Conservation (phyloP, 2,329 filamentous ascomycete species). For the Colletotrichum sidae region DNA sequence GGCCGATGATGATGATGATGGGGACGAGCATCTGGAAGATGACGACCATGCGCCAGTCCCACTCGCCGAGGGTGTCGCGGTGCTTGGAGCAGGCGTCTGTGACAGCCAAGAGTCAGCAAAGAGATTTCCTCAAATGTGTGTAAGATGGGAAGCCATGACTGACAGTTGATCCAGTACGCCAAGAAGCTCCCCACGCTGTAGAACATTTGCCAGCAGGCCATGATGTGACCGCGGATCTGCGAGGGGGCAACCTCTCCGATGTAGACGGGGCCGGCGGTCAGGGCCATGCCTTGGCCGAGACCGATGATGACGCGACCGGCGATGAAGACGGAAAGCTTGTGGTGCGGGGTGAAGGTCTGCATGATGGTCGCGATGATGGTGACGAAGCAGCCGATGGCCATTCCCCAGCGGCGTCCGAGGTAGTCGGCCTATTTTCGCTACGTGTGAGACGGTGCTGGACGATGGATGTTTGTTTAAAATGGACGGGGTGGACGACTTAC, state of each 20-base stretch:
- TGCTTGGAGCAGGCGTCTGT: constrained; percentile 66
- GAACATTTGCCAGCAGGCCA: constrained; percentile 76
- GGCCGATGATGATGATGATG: constrained; percentile 67
- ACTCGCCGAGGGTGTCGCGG: constrained; percentile 68
- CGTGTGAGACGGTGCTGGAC: neutral
- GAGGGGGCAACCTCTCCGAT: constrained; percentile 38
- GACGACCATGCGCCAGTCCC: constrained; percentile 80
- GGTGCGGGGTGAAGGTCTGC: constrained; percentile 72
- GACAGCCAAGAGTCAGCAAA: neutral
- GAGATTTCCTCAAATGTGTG: neutral
- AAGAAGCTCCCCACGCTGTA: constrained; percentile 71
- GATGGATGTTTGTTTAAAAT: neutral
- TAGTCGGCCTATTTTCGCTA: constrained; percentile 58
- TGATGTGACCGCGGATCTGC: constrained; percentile 66
- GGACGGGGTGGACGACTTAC: constrained; percentile 45
- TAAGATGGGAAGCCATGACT: neutral
- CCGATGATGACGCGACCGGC: constrained; percentile 76
- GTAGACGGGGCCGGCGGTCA: constrained; percentile 37
- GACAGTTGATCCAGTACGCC: constrained; percentile 62
- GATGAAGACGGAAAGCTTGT: constrained; percentile 74
- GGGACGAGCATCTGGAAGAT: constrained; percentile 80
- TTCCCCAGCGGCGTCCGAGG: constrained; percentile 72
- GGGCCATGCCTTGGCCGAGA: constrained; percentile 75
- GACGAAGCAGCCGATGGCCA: constrained; percentile 72
- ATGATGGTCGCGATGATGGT: constrained; percentile 77